Evolutionary conservation across 371 early-diverging fungal genomes (phyloP), one percentile per base, ranked within the genome.

Genomic region (Rozella allomycis): DNA sequence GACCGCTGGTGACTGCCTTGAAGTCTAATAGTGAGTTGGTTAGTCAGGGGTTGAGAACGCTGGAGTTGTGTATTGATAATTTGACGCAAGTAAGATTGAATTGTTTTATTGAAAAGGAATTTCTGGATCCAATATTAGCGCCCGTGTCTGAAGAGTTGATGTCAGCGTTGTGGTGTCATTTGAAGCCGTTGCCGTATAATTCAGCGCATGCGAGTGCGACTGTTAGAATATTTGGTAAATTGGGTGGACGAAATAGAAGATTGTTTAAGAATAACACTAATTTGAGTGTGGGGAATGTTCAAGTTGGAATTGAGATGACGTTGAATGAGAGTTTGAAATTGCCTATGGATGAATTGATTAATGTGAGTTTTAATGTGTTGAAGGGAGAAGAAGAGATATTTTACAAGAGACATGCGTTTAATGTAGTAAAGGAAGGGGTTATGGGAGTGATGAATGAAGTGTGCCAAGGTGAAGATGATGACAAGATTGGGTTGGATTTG

Each of bases 51-150:
- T 54, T 98, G 32, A 70, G 96, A 22, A 93, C 90, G 0, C 68
- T 98, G 34, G 97, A 98, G 51, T 62, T 90, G 3, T 96, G 94
- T 50, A 80, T 94, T 27, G 98, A 98, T 48, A 94, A 94, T 41
- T 49, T 98, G 17, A 90, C 85, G 1, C 79, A 81, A 21, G n/a
- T n/a, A n/a, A n/a, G n/a, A n/a, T n/a, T n/a, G n/a, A n/a, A n/a
- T n/a, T n/a, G n/a, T n/a, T n/a, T n/a, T n/a, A n/a, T n/a, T n/a
- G n/a, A n/a, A n/a, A n/a, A n/a, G n/a, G 94, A 94, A 35, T 91
- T 93, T 43, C 45, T 97, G 32, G 94, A 96, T 40, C 90, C 88
- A 2, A 83, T 93, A 28, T 67, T 97, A 64, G 66, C 68, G 3
- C 94, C 93, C 1, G 81, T 88, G 16, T 76, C 85, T 43, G 68